phyloP scores from a whole-genome alignment of 768 basidiomycete species.

The Astraeus odoratus region DNA sequence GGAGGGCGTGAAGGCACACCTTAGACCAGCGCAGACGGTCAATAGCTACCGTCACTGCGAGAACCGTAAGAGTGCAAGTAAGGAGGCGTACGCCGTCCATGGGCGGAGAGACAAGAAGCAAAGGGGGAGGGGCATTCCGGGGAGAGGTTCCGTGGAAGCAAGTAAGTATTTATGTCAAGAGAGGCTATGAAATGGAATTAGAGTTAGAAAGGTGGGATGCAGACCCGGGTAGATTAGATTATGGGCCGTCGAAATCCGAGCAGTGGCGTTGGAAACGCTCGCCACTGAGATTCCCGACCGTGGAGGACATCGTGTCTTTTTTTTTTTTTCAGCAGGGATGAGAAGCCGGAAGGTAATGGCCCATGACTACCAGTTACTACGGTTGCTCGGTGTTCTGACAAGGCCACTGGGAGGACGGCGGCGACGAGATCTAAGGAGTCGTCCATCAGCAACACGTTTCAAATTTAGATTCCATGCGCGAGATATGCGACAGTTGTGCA shows the following conservation, averaged over 20 bases:
- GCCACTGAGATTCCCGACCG: conserved; percentile 6
- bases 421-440: no score
- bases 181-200: conserved; percentile 21
- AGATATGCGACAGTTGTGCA: not conserved
- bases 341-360: conserved; percentile 4
- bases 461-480: conserved; percentile 11
- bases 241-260: conserved; percentile 4
- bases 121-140: conserved; percentile 24
- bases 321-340: conserved; percentile 7
- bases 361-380: not conserved
- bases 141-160: conserved; percentile 13
- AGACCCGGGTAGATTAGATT: conserved; percentile 22
- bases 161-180: conserved; percentile 27
- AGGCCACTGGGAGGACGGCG: conserved; percentile 13
- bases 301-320: conserved; percentile 4
- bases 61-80: conserved; percentile 14
- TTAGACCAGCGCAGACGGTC: conserved; percentile 21
- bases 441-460: conserved; percentile 7
- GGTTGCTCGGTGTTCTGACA: conserved; percentile 11
- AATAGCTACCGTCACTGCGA: conserved; percentile 8
- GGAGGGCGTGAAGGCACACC: conserved; percentile 8
- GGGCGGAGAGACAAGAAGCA: conserved; percentile 16
- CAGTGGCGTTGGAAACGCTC: conserved; percentile 16
- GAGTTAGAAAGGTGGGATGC: conserved; percentile 20
- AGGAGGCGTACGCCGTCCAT: conserved; percentile 21